Evolutionary conservation across 176 grass and related monocot species (phyloP), one percentile per base, ranked within the genome.

Genomic region (Aegilops tauschii): DNA sequence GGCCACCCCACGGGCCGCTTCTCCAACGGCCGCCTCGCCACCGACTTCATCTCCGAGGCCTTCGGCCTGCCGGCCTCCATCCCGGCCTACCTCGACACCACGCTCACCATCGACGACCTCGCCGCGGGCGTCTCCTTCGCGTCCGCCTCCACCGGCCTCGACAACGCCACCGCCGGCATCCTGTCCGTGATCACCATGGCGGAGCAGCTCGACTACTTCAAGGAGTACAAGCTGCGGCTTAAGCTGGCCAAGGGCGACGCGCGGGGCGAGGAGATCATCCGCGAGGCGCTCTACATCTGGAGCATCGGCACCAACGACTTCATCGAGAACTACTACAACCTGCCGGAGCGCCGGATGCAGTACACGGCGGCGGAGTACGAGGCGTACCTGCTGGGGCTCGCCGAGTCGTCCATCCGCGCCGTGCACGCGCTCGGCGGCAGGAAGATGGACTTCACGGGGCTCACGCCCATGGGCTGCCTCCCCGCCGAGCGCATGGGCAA

Each of bases 271-370:
- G 74, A 80, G 71, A 88, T 89, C 20, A 78, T 93, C 9, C 9
- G 83, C 9, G 82, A 93, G 66, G 92, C 89, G 35, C 79, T 95
- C 8, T 91, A 93, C 91, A 83, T 91, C 64, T 84, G 92, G 42
- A 97, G 95, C 90, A 82, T 94, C 61, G 95, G 92, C 69, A 97
- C 95, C 44, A 97, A 97, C 85, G 95, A 97, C 84, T 97, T 93
- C 88, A 94, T 97, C 79, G 95, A 97, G 90, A 97, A 97, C 86
- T 97, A 97, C 87, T 83, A 88, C 82, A 89, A 76, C 82, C 65
- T 79, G 36, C 85, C 58, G 4, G 16, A 47, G 75, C 79, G 87
- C 85, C 56, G 79, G 81, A 8, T 56, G 65, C 61, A 92, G 90
- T 88, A 89, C 83, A 89, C 78, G 34, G 84, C 65, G 30, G 21